These are phyloP conservation scores for Syzygium aqueum DNA, from an alignment of 345 rosid genomes.

Conservation along the genomic window DNA sequence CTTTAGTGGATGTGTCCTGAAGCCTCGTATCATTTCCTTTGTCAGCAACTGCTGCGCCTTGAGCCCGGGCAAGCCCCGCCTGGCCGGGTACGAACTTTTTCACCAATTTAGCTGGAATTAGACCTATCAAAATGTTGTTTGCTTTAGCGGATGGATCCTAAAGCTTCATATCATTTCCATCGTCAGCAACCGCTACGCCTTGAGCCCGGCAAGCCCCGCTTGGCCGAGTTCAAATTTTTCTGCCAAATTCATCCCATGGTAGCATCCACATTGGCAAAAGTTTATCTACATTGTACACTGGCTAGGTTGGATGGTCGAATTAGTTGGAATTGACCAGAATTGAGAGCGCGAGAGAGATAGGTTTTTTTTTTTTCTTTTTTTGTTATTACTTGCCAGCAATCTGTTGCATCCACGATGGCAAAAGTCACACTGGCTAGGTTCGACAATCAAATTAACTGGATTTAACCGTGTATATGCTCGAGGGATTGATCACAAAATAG, in stretches of 20 bases:
- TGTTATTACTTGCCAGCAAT: no score
- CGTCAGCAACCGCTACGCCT: background rate
- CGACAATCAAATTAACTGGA: no score
- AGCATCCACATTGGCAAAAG: background rate
- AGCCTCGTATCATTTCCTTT: background rate
- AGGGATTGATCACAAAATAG: no score
- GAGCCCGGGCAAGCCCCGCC: background rate
- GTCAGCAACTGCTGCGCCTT: background rate
- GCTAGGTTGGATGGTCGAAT: background rate
- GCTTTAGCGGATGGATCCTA: background rate
- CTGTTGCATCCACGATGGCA: no score
- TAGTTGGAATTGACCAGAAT: background rate
- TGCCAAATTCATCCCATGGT: background rate
- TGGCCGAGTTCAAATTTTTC: background rate
- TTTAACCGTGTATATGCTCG: no score
- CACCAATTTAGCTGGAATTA: background rate
- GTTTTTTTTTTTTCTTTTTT: no score
- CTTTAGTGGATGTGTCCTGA: background rate
- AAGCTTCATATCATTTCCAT: background rate
- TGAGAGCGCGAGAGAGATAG: no score
- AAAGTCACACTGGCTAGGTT: no score
- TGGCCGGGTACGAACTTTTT: background rate
- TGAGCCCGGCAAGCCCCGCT: background rate
- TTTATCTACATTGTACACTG: no score
- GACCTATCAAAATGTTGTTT: background rate